These are phyloP conservation scores for Lindgomyces ingoldianus DNA, from an alignment of 495 filamentous ascomycete species.

Conservation along the genomic window DNA sequence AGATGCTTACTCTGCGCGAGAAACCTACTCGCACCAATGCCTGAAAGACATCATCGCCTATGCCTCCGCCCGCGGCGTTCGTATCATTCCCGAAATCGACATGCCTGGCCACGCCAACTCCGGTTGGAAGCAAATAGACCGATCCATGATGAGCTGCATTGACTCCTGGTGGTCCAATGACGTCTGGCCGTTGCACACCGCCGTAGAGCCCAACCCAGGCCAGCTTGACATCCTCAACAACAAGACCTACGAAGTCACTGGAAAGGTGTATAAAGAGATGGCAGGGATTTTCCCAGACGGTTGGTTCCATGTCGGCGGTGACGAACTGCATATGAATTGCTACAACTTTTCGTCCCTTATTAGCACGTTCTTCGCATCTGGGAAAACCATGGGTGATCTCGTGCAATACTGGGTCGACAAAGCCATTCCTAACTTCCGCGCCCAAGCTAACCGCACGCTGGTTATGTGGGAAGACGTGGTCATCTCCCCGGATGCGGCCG, in stretches of 20 bases:
- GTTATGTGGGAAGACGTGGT: constrained; percentile 62
- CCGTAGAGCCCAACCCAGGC: constrained; percentile 58
- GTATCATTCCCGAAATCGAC: constrained; percentile 59
- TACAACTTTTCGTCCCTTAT: constrained; percentile 56
- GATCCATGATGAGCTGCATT: constrained; percentile 53
- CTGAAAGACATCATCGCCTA: constrained; percentile 54
- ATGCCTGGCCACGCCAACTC: constrained; percentile 56
- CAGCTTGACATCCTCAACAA: constrained; percentile 59
- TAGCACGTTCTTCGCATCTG: constrained; percentile 53
- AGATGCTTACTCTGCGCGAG: constrained; percentile 55
- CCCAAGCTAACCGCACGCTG: constrained; percentile 48
- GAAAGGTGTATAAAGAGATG: constrained; percentile 56
- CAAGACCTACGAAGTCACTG: constrained; percentile 56
- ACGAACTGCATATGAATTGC: constrained; percentile 56
- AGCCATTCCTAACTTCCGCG: constrained; percentile 56
- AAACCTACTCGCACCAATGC: constrained; percentile 49
- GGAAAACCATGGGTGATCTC: constrained; percentile 55
- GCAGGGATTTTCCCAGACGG: constrained; percentile 55
- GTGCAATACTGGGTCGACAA: constrained; percentile 58
- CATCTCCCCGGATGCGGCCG: constrained; percentile 43
- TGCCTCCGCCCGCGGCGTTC: constrained; percentile 54
- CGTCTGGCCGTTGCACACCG: constrained; percentile 53
- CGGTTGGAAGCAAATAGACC: constrained; percentile 60
- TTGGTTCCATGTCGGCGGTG: constrained; percentile 59
- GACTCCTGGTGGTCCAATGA: constrained; percentile 63